A percentile compares a stretch with the other conserved stretches of the same genome.
Conservation (phyloP, 352 stramenopile species). For the Globisporangium camurandrum region DNA sequence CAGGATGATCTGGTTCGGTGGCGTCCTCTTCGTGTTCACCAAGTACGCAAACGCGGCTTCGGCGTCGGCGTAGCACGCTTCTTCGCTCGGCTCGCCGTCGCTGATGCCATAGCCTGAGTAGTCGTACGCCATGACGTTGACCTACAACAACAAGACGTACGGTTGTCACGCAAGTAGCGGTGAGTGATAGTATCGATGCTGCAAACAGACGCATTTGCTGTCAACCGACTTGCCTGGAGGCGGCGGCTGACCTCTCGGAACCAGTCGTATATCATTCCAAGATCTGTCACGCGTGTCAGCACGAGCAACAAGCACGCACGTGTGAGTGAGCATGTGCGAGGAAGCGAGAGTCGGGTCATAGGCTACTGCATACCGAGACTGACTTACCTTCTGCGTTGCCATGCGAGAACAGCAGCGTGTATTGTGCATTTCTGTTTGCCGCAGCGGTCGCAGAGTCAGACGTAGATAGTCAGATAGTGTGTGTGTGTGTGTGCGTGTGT, state of each 20-base stretch:
- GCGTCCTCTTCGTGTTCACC: constrained; percentile 86
- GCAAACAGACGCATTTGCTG: constrained; percentile 15
- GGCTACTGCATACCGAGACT: background rate
- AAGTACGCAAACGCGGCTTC: constrained; percentile 96
- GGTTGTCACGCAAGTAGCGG: background rate
- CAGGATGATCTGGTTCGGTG: constrained; percentile 92
- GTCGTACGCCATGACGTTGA: constrained; percentile 90
- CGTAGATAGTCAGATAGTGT: background rate
- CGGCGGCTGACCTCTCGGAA: constrained; percentile 89
- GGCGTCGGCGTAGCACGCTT: constrained; percentile 93
- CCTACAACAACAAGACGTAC: constrained; percentile 16
- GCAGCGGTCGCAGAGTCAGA: background rate
- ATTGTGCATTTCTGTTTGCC: constrained; percentile 72
- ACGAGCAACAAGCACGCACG: background rate
- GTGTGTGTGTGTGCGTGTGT: background rate
- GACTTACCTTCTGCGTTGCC: constrained; percentile 92
- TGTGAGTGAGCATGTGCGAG: background rate
- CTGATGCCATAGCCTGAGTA: constrained; percentile 98
- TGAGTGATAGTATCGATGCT: background rate
- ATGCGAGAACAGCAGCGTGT: constrained; percentile 96
- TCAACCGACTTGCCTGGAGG: too few relatives aligned
- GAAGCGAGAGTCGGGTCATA: background rate
- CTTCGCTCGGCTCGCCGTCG: constrained; percentile 88
- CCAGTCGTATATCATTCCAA: constrained; percentile 98
- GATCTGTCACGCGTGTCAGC: constrained; percentile 40